Evolutionary conservation across 75 land plant species (phyloP), one percentile per base, ranked within the genome.

Genomic region (Picea glauca): DNA sequence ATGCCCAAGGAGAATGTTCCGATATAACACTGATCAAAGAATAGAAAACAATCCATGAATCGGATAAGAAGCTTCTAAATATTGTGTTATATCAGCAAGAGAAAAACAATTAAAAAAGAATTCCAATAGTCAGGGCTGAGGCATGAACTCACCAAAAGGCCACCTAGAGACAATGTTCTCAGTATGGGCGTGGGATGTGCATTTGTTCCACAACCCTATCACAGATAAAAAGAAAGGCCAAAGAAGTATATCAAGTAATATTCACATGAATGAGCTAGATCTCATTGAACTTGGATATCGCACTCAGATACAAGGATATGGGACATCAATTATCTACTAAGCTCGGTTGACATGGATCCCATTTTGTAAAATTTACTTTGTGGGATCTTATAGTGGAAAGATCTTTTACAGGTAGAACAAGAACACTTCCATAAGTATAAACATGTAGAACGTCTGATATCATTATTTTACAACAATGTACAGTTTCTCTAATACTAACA

Each of bases 1-100:
- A 83, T 58, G 13, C 87, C 87, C 81, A 85, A 58, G 23, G 87
- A 79, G 63, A 62, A 84, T 38, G 77, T 2, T 60, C 84, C 86
- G 58, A 82, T 82, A 78, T 82, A 84, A 21, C 35, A 76, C 86
- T 84, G 84, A 50, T 18, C 56, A 8, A 50, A 50, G 56, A 50
- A 50, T 40, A 50, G 11, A 8, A 50, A 50, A 1, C 2, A 26
- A 7, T 2, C 1, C 30, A 56, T 1, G 11, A 17, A 21, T n/a
- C 1, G 11, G 1, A 56, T 26, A 56, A 40, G 73, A 18, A 40
- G 56, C 12, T 9, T 8, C 56, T 50, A 50, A 50, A 50, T 12
- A 8, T 12, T 0, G 2, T 50, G 56, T 50, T 50, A 50, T 50
- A 9, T 50, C 9, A 46, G n/a, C 50, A 68, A 68, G 73, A 40